Base-by-base conservation (phyloP, 2,329 filamentous ascomycete species). In the Knoxdaviesia proteae region DNA sequence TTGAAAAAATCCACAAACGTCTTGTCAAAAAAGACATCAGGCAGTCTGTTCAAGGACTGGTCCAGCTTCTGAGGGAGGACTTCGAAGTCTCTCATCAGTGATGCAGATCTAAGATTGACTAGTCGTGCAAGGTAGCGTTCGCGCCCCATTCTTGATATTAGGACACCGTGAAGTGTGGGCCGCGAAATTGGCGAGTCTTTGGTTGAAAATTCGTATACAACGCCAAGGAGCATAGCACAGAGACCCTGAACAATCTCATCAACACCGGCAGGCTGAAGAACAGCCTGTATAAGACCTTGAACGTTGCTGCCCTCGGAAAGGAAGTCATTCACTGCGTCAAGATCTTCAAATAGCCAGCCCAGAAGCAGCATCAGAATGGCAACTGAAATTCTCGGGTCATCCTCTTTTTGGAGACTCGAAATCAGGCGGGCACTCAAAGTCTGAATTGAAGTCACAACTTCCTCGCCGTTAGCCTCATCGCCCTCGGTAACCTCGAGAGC, bases 171-270 rank as follows among this genome's bases (percentile, higher is more conserved):
- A 38, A 98, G 63, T 7, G 80, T 87, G 30, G 76, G 68, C 47
- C 90, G 72, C 5, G 88, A 74, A 42, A 98, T 79, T 0, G 90
- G 84, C 0, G 88, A 96, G 58, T 98, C 90, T 55, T 93, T 94
- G 0, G 88, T 94, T 7, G 88, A 96, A 54, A 96, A 98, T 53
- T 98, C 90, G 56, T 96, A 98, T 5, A 90, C 70, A 20, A 92
- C 78, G 7, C 88, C 90, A 1, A 96, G 67, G 0, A 98, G 63
- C 55, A 86, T 76, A 10, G 86, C 80, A 55, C 81, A 84, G 8
- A 98, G 67, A 2, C 90, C 90, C 49, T 84, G 80, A 9, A 88
- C 68, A 33, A 93, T 63, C 20, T 72, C 64, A 46, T 76, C 77
- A 8, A 74, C 74, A 32, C 68, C 60, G 29, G 49, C 47, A 46